Conservation (phyloP, 495 filamentous ascomycete species). For the Amorphotheca resinae region DNA sequence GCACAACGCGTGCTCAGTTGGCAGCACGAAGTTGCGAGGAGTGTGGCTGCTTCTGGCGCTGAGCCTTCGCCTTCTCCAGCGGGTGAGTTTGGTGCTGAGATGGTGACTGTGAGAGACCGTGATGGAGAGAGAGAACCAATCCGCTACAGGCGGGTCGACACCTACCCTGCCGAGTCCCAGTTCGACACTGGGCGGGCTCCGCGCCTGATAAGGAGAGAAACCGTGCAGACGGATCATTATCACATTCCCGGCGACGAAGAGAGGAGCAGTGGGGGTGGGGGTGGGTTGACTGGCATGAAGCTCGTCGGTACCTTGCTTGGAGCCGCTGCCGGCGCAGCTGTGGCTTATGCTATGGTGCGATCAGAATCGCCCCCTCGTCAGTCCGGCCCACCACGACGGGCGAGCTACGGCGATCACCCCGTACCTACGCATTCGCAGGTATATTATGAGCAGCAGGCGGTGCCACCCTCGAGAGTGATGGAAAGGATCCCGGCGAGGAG, state of each 20-base stretch:
- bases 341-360: constrained; percentile 56
- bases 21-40: constrained; percentile 32
- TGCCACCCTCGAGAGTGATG: not conserved
- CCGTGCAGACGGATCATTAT: constrained; percentile 13
- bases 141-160: constrained; percentile 21
- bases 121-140: not conserved
- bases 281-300: constrained; percentile 8
- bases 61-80: constrained; percentile 7
- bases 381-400: not conserved
- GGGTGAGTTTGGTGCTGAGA: constrained; percentile 5
- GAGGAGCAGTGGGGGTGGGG: not conserved
- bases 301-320: constrained; percentile 54
- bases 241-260: not conserved
- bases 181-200: not conserved
- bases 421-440: not conserved
- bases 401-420: not conserved
- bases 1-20: constrained; percentile 36
- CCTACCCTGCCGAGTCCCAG: constrained; percentile 2
- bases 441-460: not conserved
- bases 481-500: constrained; percentile 10
- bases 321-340: constrained; percentile 62
- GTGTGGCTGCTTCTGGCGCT: not conserved
- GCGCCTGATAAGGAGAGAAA: constrained; percentile 10
- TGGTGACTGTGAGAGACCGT: not conserved
- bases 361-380: constrained; percentile 8